Evolutionary conservation across 1,284 basidiomycete genomes (phyloP), one percentile per base, ranked within the genome.

Genomic region (Ustilago tritici): DNA sequence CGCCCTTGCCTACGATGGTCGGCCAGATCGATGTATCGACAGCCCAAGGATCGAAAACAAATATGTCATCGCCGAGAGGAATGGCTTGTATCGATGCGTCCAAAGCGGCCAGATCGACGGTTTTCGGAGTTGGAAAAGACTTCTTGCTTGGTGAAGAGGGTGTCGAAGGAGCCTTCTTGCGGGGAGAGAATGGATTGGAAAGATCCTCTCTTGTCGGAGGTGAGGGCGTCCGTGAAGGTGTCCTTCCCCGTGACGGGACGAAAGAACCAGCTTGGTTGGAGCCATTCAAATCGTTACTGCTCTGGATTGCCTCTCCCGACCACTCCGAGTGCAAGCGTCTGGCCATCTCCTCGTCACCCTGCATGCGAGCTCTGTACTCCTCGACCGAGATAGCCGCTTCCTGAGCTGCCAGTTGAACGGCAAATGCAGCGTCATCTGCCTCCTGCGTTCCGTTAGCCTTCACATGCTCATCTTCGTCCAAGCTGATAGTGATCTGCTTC

Each of bases 21-120:
- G 83, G 83, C 83, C 83, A 85, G 5, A 61, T 50, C 2, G 69
- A 71, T 8, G 74, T 82, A 34, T 83, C 77, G 34, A 79, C 59
- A 2, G 67, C 28, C 43, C 56, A 70, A 1, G 85, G 84, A 15
- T 82, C 73, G 66, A 87, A 87, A 9, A 58, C 68, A 65, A 86
- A 85, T 46, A 86, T 79, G 53, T 87, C 84, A 14, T 82, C 78
- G 40, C 80, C 77, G 36, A 87, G 80, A 5, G 65, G 61, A 3
- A 84, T 79, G 6, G 73, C 68, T 19, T 73, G 66, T 40, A 84
- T 79, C 8, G 75, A 57, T 28, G 67, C 71, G 38, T 84, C 82
- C 12, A 83, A 38, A 1, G 71, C 76, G 1, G 53, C 72, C 8
- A 81, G 54, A 40, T 83, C 75, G 23, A 78, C 65, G 0, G 65